phyloP scores from a whole-genome alignment of 2,329 filamentous ascomycete genomes.

The Tolypocladium endophyticum region DNA sequence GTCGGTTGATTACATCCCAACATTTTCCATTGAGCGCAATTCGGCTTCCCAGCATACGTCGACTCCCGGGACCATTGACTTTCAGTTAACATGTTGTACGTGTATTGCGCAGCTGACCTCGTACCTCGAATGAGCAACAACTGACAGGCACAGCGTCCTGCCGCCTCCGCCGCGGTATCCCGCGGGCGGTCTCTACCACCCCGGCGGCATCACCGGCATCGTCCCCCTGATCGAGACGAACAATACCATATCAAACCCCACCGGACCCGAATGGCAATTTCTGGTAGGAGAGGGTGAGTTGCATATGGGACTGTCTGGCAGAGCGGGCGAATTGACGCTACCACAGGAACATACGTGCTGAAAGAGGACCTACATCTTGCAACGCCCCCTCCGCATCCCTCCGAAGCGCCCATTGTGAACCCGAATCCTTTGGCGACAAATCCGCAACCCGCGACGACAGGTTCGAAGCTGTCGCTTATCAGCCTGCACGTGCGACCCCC shows the following conservation, averaged over 20 bases:
- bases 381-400: conserved; percentile 90
- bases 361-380: conserved; percentile 88
- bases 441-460: conserved; percentile 71
- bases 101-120: conserved; percentile 1
- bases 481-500: conserved; percentile 55
- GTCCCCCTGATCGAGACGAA: conserved; percentile 84
- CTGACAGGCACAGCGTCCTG: conserved; percentile 50
- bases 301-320: not conserved
- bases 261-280: conserved; percentile 76
- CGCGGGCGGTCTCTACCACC: conserved; percentile 59
- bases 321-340: not conserved
- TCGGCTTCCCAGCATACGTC: not conserved
- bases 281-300: conserved; percentile 80
- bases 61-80: not conserved
- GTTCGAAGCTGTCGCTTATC: conserved; percentile 74
- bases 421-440: conserved; percentile 85
- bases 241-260: conserved; percentile 73
- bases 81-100: conserved; percentile 14
- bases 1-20: not conserved
- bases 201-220: conserved; percentile 55
- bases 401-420: conserved; percentile 77
- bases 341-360: conserved; percentile 72
- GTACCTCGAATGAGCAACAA: conserved; percentile 3
- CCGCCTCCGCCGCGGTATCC: conserved; percentile 82
- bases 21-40: not conserved